These are phyloP conservation scores for Entoloma clypeatum DNA, from an alignment of 1,284 basidiomycete species.

Conservation along the genomic window DNA sequence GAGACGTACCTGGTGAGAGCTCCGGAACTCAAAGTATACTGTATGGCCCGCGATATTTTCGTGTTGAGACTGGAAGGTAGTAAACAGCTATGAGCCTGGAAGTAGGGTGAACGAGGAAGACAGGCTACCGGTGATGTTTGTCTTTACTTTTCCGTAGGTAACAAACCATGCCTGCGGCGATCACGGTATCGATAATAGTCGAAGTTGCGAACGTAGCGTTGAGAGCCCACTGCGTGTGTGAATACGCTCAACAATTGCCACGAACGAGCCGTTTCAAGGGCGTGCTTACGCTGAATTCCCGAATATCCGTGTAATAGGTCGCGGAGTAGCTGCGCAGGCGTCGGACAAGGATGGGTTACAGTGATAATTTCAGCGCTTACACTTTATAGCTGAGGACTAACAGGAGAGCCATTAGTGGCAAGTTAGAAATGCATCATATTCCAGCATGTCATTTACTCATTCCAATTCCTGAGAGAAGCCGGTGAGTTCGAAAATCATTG, in stretches of 20 bases:
- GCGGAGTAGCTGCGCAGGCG: slow-evolving; percentile 27
- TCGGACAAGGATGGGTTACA: neutral
- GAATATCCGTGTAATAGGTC: slow-evolving; percentile 30
- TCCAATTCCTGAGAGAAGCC: slow-evolving; percentile 22
- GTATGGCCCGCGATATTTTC: too few relatives aligned
- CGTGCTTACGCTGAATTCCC: slow-evolving; percentile 35
- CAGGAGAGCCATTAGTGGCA: neutral
- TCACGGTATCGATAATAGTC: slow-evolving; percentile 43
- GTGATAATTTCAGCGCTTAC: slow-evolving; percentile 20
- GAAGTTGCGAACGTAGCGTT: slow-evolving; percentile 37
- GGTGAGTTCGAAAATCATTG: slow-evolving; percentile 5
- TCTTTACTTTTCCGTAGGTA: slow-evolving; percentile 44
- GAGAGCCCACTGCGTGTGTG: slow-evolving; percentile 35
- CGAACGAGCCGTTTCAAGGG: neutral
- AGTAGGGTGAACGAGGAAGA: too few relatives aligned
- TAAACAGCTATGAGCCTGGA: too few relatives aligned
- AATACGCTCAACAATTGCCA: neutral
- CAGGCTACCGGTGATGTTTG: too few relatives aligned
- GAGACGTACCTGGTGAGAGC: too few relatives aligned
- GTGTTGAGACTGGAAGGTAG: too few relatives aligned
- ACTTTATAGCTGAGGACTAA: slow-evolving; percentile 29
- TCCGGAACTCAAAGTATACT: too few relatives aligned
- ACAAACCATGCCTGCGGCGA: slow-evolving; percentile 44
- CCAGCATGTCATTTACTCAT: slow-evolving; percentile 20
- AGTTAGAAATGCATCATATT: neutral